These are phyloP conservation scores for Sporobolomyces pararoseus DNA, from an alignment of 768 basidiomycete species.

Conservation along the genomic window DNA sequence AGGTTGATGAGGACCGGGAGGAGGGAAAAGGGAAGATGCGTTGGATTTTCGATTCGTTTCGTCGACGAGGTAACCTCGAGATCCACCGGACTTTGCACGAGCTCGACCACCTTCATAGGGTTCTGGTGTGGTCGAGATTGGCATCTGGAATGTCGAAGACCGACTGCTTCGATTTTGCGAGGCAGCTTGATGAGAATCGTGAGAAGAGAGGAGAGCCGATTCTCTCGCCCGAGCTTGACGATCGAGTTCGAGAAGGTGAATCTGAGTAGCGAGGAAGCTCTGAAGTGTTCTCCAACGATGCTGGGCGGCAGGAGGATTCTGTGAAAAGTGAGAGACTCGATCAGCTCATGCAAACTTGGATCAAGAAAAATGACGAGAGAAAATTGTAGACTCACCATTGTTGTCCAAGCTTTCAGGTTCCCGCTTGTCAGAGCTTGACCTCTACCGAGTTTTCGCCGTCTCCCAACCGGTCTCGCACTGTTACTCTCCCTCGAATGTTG, in stretches of 20 bases:
- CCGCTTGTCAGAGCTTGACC: conserved; percentile 48
- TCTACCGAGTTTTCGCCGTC: conserved; percentile 40
- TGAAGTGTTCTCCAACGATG: conserved; percentile 78
- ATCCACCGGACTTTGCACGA: background rate
- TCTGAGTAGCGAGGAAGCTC: conserved; percentile 75
- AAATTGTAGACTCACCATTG: conserved; percentile 54
- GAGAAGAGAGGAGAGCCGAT: conserved; percentile 56
- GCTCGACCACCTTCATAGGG: background rate
- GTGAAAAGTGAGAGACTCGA: conserved; percentile 2
- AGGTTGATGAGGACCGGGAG: background rate
- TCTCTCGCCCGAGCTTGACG: conserved; percentile 59
- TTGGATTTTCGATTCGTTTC: conserved; percentile 12
- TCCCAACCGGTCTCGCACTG: background rate
- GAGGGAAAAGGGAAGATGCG: conserved; percentile 7
- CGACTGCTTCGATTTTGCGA: conserved; percentile 44
- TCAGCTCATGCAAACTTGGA: too few species aligned
- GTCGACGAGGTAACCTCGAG: conserved; percentile 7
- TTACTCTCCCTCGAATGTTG: conserved; percentile 5
- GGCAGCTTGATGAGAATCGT: conserved; percentile 28
- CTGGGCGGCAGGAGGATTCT: conserved; percentile 89
- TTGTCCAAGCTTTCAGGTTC: conserved; percentile 51
- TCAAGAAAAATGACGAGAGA: conserved; percentile 3
- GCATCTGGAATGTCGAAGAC: background rate
- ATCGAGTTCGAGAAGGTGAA: conserved; percentile 74
- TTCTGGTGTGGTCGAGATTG: conserved; percentile 39